Evolutionary conservation across 805 yeast species (phyloP).

Genomic region (Barnettozyma californica): DNA sequence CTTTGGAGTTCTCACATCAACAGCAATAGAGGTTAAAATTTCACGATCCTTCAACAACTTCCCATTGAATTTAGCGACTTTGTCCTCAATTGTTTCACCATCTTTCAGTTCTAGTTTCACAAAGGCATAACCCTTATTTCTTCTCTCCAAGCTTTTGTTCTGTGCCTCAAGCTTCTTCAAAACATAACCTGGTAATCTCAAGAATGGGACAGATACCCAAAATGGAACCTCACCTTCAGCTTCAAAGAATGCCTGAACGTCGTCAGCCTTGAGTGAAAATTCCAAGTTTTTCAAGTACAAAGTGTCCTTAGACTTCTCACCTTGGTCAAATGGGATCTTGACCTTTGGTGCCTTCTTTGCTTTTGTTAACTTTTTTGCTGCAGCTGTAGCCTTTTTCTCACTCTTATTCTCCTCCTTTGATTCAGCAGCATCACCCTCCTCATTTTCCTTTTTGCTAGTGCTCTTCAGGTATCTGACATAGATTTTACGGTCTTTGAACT

Average conservation of each 20-base stretch:
- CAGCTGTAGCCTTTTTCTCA: constrained; percentile 4
- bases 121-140: constrained; percentile 61
- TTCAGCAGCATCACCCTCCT: constrained; percentile 6
- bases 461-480: constrained; percentile 36
- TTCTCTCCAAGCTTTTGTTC: constrained; percentile 41
- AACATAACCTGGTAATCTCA: constrained; percentile 39
- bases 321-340: constrained; percentile 31
- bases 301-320: constrained; percentile 42
- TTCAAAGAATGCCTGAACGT: constrained; percentile 44
- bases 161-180: constrained; percentile 39
- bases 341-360: constrained; percentile 20
- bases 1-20: constrained; percentile 43
- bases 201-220: constrained; percentile 56
- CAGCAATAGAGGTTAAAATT: constrained; percentile 66
- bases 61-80: constrained; percentile 66
- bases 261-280: constrained; percentile 52
- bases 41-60: constrained; percentile 59
- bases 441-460: constrained; percentile 6
- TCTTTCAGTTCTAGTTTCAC: constrained; percentile 37
- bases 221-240: constrained; percentile 42
- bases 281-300: constrained; percentile 59
- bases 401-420: background rate
- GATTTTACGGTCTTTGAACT: constrained; percentile 42
- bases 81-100: constrained; percentile 49
- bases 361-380: constrained; percentile 11